phyloP scores from a whole-genome alignment of 495 filamentous ascomycete genomes.

The Penicillium turbatum region DNA sequence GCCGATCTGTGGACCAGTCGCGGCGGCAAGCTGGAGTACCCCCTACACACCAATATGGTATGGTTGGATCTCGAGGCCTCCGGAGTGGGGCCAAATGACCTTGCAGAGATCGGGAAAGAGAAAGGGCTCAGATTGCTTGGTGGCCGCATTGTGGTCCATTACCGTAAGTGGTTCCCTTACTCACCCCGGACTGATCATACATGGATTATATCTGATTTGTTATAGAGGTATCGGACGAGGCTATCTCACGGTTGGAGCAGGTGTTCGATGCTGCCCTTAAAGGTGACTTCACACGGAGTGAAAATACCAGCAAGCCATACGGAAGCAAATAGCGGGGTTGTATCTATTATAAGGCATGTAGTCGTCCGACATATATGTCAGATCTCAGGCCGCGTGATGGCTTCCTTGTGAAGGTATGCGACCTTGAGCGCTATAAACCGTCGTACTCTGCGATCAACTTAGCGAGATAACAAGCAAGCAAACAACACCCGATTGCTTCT shows the following conservation, averaged over 20 bases:
- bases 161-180: conserved; percentile 34
- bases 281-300: conserved; percentile 34
- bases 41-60: conserved; percentile 83
- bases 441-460: too few species aligned
- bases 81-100: conserved; percentile 40
- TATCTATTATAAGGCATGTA: too few species aligned
- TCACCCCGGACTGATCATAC: background rate
- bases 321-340: conserved; percentile 22
- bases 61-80: conserved; percentile 72
- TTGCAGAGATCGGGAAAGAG: conserved; percentile 36
- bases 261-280: conserved; percentile 40
- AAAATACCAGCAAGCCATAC: conserved; percentile 38
- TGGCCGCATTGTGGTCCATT: conserved; percentile 42
- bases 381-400: too few species aligned
- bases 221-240: conserved; percentile 45
- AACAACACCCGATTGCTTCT: too few species aligned
- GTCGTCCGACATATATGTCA: too few species aligned
- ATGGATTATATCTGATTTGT: conserved; percentile 23
- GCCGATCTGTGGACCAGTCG: conserved; percentile 58
- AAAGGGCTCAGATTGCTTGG: conserved; percentile 40
- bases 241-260: conserved; percentile 36
- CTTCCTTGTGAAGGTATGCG: too few species aligned
- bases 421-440: too few species aligned
- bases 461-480: too few species aligned
- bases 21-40: conserved; percentile 42